Evolutionary conservation across 306 rosid genomes (phyloP), one percentile per base, ranked within the genome.

Genomic region (Fragaria vesca): DNA sequence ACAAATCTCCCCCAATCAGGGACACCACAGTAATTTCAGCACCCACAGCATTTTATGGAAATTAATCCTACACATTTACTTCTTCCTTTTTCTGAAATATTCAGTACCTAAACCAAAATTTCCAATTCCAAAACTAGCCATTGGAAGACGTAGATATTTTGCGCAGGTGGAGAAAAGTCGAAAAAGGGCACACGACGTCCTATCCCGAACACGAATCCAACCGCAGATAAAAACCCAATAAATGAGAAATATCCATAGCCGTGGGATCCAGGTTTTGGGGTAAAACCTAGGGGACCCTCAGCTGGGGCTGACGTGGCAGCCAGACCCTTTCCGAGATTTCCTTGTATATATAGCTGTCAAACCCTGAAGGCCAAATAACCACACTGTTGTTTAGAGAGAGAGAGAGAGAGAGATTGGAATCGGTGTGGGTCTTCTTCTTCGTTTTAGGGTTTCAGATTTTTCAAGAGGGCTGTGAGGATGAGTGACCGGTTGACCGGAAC

Each of bases 401-500:
- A 32, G 34, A 32, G 34, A 32, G 72, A 77, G 83, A 71, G 57
- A 61, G 28, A 40, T 7, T 17, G 46, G 20, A 34, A 34, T 66
- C 15, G 57, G 76, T 32, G 75, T 17, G 69, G 55, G 46, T 63
- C 16, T 51, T 50, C 6, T 77, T 76, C 76, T 76, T 76, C 43
- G 70, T 68, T 50, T 11, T 32, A 72, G 81, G 80, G 72, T 71
- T 52, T 66, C 21, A 2, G 38, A 17, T 32, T 60, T 60, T 47
- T 28, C 40, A 26, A 54, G 20, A 73, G 1, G 26, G 9, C 46
- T 36, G 24, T 30, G 57, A 52, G 20, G n/a, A 91, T 93, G 97
- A 66, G 89, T 6, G 87, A 69, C 20, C 85, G 89, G 48, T 71
- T 85, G 30, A 84, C 47, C 52, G 98, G 98, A 3, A 94, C 85